phyloP scores from a whole-genome alignment of 495 filamentous ascomycete species.

The Neurospora africana region DNA sequence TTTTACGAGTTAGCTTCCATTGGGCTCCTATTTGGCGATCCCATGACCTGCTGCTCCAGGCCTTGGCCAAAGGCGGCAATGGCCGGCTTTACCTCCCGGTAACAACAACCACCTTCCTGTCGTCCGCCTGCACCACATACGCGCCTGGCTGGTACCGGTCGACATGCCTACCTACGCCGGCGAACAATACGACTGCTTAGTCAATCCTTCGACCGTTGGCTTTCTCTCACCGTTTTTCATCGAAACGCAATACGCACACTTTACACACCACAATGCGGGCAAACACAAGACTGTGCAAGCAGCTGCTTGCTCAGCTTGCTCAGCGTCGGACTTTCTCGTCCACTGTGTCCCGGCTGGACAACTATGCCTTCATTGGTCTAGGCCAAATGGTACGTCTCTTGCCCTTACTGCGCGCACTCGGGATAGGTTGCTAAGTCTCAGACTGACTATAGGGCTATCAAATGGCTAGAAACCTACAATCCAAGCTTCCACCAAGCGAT shows the following conservation, averaged over 20 bases:
- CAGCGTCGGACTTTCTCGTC: conserved; percentile 46
- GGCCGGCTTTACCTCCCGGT: conserved; percentile 20
- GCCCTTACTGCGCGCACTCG: not conserved
- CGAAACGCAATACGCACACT: not conserved
- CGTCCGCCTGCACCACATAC: not conserved
- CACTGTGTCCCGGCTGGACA: conserved; percentile 43
- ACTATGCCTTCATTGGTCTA: conserved; percentile 76
- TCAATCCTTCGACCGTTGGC: not conserved
- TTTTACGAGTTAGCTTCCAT: not conserved
- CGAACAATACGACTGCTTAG: not conserved
- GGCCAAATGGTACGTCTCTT: conserved; percentile 66
- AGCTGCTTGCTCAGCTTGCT: conserved; percentile 17
- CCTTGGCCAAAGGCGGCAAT: conserved; percentile 23
- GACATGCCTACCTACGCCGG: not conserved
- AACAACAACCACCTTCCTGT: conserved; percentile 4
- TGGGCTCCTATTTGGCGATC: not conserved
- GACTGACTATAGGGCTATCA: conserved; percentile 48
- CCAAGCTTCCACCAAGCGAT: conserved; percentile 61
- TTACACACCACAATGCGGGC: conserved; percentile 19
- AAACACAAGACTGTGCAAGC: conserved; percentile 18
- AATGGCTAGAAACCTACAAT: conserved; percentile 80
- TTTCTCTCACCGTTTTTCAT: not conserved
- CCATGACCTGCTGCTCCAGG: conserved; percentile 4
- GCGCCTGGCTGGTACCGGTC: not conserved
- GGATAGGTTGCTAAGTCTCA: not conserved